Evolutionary conservation across 768 basidiomycete genomes (phyloP), one percentile per base, ranked within the genome.

Genomic region (Hygrocybe coccinea): DNA sequence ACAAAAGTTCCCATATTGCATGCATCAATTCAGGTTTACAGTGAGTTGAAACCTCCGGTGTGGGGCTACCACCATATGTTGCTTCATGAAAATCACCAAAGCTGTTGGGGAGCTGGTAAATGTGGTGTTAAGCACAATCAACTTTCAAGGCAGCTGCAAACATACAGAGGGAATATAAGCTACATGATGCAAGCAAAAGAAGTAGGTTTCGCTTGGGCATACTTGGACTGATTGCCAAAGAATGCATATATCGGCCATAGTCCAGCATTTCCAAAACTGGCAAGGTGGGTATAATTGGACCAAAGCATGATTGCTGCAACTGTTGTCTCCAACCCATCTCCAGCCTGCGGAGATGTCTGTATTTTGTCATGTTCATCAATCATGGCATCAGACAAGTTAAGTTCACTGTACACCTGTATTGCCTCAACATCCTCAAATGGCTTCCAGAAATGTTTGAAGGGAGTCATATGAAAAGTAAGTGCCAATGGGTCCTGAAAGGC

Each of bases 161-260:
- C 62, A 39, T 55, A 71, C 70, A 8, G n/a, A 46, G 1, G 65
- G 66, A 53, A 76, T 63, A 59, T 73, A 74, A 2, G 66, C 71
- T 2, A 75, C 2, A 49, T 71, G 71, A 46, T 69, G 38, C 60
- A 10, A 60, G 56, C 24, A 53, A 60, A 9, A 43, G 58, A 7
- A 15, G 44, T 48, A 0, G 70, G 71, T 10, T 62, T 61, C 1
- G 49, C 41, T 0, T 64, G 59, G 1, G 52, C 45, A 50, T 74
- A 74, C 54, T 76, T 77, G 0, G 72, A 74, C 14, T 64, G 56
- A 50, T 67, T 68, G 1, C 71, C 14, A 41, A 41, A 19, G 39
- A 41, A 41, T 41, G 39, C 39, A 14, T 75, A 76, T 1, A 71
- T 22, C 0, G 74, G 74, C 74, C 70, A 75, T 1, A 66, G 56